phyloP scores from a whole-genome alignment of 345 rosid species.

The Aurinia saxatilis region DNA sequence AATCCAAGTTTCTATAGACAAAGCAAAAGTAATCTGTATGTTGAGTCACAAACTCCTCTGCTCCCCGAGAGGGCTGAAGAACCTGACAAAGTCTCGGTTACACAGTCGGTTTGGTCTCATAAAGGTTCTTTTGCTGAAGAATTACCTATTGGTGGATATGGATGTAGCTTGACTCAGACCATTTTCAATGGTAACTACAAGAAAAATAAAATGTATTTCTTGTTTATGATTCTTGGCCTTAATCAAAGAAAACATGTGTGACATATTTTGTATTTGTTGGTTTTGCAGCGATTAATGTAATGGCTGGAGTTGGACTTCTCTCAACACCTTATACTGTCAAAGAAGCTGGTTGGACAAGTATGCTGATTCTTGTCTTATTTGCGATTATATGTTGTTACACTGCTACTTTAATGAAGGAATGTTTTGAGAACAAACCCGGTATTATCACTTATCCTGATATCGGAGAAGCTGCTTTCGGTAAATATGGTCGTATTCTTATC shows the following conservation, averaged over 20 bases:
- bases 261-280: neutral
- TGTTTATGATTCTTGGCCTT: neutral
- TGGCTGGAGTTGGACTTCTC: constrained; percentile 93
- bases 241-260: neutral
- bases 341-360: constrained; percentile 83
- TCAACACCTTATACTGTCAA: constrained; percentile 73
- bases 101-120: constrained; percentile 50
- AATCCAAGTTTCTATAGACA: constrained; percentile 33
- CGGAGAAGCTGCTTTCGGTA: constrained; percentile 96
- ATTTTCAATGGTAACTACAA: constrained; percentile 61
- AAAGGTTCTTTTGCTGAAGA: constrained; percentile 71
- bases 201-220: neutral
- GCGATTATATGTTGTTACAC: constrained; percentile 74
- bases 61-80: constrained; percentile 49
- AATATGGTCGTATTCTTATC: constrained; percentile 65
- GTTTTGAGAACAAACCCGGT: constrained; percentile 77
- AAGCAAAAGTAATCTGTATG: constrained; percentile 40
- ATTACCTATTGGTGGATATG: constrained; percentile 44
- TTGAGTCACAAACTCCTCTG: constrained; percentile 45
- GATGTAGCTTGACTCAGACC: constrained; percentile 82
- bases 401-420: constrained; percentile 69
- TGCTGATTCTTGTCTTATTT: constrained; percentile 46
- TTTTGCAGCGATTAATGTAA: constrained; percentile 59
- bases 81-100: constrained; percentile 35
- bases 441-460: constrained; percentile 76